Percentiles rank a stretch among this genome's conserved stretches.
These are phyloP conservation scores for Kappamyces sp. DNA, from an alignment of 192 early-diverging fungal genomes.

Conservation along the genomic window DNA sequence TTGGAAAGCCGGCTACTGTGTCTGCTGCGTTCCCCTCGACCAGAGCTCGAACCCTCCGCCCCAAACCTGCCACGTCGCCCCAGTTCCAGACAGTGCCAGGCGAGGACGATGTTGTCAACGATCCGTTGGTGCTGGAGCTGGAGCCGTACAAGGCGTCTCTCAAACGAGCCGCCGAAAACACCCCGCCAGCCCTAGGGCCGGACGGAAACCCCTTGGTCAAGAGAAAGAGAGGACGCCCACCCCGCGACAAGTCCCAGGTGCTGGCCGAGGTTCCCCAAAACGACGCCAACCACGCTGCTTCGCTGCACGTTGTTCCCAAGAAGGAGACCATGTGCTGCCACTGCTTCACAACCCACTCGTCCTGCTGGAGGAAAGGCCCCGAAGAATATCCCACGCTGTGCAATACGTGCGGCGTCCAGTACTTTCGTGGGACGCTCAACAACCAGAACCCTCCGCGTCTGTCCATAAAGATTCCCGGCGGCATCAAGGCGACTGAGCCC, in stretches of 20 bases:
- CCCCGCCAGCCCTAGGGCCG: no score
- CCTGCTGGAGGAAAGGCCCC: slow-evolving; percentile 42
- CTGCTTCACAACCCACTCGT: slow-evolving; percentile 23
- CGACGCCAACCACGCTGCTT: neutral
- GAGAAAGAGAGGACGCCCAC: neutral
- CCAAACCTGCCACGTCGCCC: no score
- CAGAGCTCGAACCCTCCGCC: no score
- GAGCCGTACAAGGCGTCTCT: no score
- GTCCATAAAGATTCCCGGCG: neutral
- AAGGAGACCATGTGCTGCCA: slow-evolving; percentile 17
- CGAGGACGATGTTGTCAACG: no score
- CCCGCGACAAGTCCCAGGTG: neutral
- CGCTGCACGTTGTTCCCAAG: neutral
- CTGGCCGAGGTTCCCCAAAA: neutral
- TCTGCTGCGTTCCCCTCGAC: no score
- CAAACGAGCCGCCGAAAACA: no score
- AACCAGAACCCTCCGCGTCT: neutral
- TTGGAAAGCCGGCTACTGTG: no score
- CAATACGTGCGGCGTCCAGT: slow-evolving; percentile 42
- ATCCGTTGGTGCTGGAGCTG: no score
- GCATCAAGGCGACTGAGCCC: neutral
- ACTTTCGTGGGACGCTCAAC: slow-evolving; percentile 32
- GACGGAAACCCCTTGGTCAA: neutral
- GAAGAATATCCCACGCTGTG: slow-evolving; percentile 27
- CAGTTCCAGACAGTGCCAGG: no score